Evolutionary conservation across 2,329 filamentous ascomycete genomes (phyloP).

Genomic region (Colletotrichum sansevieriae): DNA sequence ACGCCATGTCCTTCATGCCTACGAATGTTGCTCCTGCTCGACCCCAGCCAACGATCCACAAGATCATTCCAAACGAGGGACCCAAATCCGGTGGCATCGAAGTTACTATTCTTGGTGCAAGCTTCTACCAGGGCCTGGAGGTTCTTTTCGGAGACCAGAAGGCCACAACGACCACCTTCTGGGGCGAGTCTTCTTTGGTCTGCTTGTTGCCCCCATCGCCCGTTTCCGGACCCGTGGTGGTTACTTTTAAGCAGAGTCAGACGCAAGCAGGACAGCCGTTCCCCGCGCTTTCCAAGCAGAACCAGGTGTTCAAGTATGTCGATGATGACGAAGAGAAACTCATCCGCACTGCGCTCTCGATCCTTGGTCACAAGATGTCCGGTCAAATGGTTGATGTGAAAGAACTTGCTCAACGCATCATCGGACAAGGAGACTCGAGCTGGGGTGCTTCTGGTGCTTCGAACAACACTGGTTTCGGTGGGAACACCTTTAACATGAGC

Average conservation of each 20-base stretch:
- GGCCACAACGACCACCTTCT: slow-evolving; percentile 81
- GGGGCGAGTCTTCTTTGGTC: slow-evolving; percentile 84
- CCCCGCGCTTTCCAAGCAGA: slow-evolving; percentile 54
- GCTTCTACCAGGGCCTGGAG: slow-evolving; percentile 81
- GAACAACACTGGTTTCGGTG: slow-evolving; percentile 55
- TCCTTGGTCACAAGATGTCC: slow-evolving; percentile 74
- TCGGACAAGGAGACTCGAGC: slow-evolving; percentile 61
- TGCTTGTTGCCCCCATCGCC: slow-evolving; percentile 81
- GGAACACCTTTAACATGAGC: slow-evolving; percentile 59
- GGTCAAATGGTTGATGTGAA: slow-evolving; percentile 72
- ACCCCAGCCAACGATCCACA: slow-evolving; percentile 74
- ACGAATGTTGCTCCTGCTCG: slow-evolving; percentile 64
- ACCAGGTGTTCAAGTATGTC: slow-evolving; percentile 77
- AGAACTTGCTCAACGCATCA: slow-evolving; percentile 72
- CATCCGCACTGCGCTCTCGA: slow-evolving; percentile 75
- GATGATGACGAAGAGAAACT: slow-evolving; percentile 78
- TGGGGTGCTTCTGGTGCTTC: slow-evolving; percentile 58
- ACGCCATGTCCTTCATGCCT: slow-evolving; percentile 64
- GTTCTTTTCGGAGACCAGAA: slow-evolving; percentile 83
- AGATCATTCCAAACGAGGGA: slow-evolving; percentile 86
- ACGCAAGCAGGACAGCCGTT: slow-evolving; percentile 53
- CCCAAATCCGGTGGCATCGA: slow-evolving; percentile 88
- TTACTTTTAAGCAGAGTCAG: slow-evolving; percentile 74
- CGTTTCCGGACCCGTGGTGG: slow-evolving; percentile 75
- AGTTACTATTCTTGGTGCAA: slow-evolving; percentile 85